phyloP scores from a whole-genome alignment of 176 grass and related monocot genomes.

The Areca catechu region DNA sequence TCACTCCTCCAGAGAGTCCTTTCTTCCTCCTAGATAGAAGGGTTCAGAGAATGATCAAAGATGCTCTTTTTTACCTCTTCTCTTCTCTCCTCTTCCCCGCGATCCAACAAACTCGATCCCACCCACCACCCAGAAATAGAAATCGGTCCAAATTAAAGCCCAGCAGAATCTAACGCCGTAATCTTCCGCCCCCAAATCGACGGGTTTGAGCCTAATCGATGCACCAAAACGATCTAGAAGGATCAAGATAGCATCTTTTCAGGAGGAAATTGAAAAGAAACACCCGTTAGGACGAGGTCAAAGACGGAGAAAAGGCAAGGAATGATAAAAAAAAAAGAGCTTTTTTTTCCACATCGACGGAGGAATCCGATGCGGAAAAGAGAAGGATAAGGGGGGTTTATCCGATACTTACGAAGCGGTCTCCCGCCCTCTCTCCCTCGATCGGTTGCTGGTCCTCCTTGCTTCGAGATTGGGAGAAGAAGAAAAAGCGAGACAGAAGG shows the following conservation, averaged over 20 bases:
- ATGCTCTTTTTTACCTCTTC: not conserved
- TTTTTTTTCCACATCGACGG: not conserved
- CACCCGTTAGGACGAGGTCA: conserved; percentile 1
- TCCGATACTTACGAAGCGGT: not conserved
- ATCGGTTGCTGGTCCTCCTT: not conserved
- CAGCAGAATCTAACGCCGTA: not conserved
- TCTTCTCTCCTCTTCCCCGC: not conserved
- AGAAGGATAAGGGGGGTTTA: not conserved
- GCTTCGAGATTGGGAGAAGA: not conserved
- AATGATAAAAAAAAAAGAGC: not conserved
- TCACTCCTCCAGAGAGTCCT: not conserved
- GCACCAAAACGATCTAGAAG: not conserved
- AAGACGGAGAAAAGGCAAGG: not conserved
- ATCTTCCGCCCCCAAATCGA: not conserved
- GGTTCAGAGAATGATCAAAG: not conserved
- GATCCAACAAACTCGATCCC: not conserved
- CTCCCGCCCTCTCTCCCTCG: conserved; percentile 2
- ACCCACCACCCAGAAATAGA: not conserved
- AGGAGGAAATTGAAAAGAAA: not conserved
- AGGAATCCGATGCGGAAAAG: not conserved
- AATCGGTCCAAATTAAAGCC: conserved; percentile 1
- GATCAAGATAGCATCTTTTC: not conserved
- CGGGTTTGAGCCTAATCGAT: too few relatives aligned
- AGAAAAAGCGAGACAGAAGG: not conserved
- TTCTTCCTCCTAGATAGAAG: not conserved